These are phyloP conservation scores for Teratosphaeria zuluensis DNA, from an alignment of 2,329 filamentous ascomycete genomes.

Conservation along the genomic window DNA sequence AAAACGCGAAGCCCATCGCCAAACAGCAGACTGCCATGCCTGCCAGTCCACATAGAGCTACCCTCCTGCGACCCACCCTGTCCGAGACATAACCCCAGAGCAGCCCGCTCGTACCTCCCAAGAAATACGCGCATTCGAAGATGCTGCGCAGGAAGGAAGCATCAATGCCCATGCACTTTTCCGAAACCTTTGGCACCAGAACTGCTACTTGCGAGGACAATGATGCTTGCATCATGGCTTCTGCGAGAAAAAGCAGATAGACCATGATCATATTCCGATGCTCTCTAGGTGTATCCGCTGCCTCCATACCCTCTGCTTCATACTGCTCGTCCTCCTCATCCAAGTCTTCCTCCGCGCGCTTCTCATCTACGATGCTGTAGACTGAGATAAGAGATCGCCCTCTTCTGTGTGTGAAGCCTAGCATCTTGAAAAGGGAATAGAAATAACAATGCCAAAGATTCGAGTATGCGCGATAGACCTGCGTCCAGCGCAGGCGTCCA, in stretches of 20 bases:
- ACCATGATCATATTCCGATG: conserved; percentile 31
- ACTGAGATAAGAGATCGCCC: conserved; percentile 35
- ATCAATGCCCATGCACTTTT: conserved; percentile 35
- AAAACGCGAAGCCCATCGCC: conserved; percentile 38
- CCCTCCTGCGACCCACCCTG: conserved; percentile 33
- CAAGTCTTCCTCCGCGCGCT: conserved; percentile 17
- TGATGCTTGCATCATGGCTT: conserved; percentile 42
- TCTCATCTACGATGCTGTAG: conserved; percentile 32
- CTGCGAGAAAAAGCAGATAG: conserved; percentile 39
- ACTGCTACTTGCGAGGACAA: conserved; percentile 39
- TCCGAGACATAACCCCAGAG: conserved; percentile 38
- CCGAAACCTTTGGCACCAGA: conserved; percentile 31
- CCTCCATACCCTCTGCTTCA: conserved; percentile 17
- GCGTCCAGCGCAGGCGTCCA: conserved; percentile 1
- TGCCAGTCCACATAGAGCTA: conserved; percentile 35
- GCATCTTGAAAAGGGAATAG: conserved; percentile 23
- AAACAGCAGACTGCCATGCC: conserved; percentile 37
- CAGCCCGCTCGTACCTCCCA: conserved; percentile 35
- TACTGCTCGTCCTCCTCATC: conserved; percentile 8
- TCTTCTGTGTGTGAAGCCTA: conserved; percentile 33
- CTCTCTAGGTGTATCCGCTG: conserved; percentile 2
- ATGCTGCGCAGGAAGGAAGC: conserved; percentile 38
- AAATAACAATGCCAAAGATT: neutral
- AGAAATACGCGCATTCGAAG: conserved; percentile 40
- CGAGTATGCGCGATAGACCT: neutral